phyloP scores from a whole-genome alignment of 306 rosid species.

The Begonia loranthoides region DNA sequence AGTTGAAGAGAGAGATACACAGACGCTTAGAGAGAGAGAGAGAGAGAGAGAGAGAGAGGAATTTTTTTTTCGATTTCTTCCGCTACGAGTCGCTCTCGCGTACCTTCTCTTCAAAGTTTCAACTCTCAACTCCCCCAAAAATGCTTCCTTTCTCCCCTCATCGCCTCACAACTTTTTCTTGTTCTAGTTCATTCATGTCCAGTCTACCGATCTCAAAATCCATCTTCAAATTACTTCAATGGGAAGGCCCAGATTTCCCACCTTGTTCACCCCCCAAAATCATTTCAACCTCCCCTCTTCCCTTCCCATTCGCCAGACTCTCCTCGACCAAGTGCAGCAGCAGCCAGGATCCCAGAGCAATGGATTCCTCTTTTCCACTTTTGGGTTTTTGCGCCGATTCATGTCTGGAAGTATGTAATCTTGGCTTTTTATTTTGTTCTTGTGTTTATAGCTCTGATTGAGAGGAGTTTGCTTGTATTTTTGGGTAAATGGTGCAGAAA shows the following conservation, averaged over 20 bases:
- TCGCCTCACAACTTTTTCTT: neutral
- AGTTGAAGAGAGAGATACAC: neutral
- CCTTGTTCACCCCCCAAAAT: conserved; percentile 17
- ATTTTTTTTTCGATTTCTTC: neutral
- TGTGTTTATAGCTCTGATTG: conserved; percentile 1
- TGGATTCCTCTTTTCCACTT: conserved; percentile 6
- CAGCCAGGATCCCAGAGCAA: conserved; percentile 11
- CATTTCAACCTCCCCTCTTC: conserved; percentile 26
- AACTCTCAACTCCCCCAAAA: conserved; percentile 1
- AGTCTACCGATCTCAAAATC: neutral
- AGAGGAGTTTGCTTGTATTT: conserved; percentile 13
- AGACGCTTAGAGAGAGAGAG: neutral
- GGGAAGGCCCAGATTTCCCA: conserved; percentile 30
- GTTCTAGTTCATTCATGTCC: neutral
- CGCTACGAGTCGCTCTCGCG: neutral
- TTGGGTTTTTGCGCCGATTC: conserved; percentile 20
- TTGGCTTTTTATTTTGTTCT: neutral
- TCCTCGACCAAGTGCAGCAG: conserved; percentile 14
- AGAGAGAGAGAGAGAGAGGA: neutral
- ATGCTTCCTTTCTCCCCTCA: neutral
- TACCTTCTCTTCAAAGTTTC: conserved; percentile 41
- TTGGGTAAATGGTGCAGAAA: conserved; percentile 25
- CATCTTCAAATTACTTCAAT: conserved; percentile 6
- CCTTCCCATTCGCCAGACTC: conserved; percentile 22
- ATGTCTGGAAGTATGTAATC: conserved; percentile 23